Percentiles rank a stretch among this genome's conserved stretches.
These are phyloP conservation scores for Iodosphaeria phyllophila DNA, from an alignment of 2,329 filamentous ascomycete species.

Conservation along the genomic window DNA sequence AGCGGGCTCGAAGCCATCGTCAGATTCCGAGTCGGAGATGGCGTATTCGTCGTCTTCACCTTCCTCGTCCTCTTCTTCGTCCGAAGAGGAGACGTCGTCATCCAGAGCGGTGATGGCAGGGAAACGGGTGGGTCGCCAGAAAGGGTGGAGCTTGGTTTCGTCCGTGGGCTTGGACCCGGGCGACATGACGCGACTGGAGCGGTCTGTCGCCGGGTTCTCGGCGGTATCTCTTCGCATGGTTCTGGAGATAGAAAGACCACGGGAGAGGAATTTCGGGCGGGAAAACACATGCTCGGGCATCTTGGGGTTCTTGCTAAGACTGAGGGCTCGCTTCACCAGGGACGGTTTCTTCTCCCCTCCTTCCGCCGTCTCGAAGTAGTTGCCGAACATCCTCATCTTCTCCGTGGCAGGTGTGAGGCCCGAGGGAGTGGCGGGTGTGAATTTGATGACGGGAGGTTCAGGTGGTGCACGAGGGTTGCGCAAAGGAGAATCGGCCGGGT, in stretches of 20 bases:
- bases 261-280: constrained; percentile 28
- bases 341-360: constrained; percentile 25
- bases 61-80: constrained; percentile 13
- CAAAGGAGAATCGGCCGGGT: constrained; percentile 41
- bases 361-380: constrained; percentile 28
- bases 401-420: constrained; percentile 36
- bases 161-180: too few species aligned
- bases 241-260: constrained; percentile 34
- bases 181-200: too few species aligned
- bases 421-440: constrained; percentile 44
- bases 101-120: too few species aligned
- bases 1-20: constrained; percentile 20
- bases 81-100: constrained; percentile 24
- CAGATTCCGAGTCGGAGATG: constrained; percentile 14
- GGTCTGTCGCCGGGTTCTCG: constrained; percentile 8
- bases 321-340: constrained; percentile 33
- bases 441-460: constrained; percentile 31
- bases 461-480: constrained; percentile 43
- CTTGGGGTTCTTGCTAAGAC: constrained; percentile 27
- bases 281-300: constrained; percentile 34
- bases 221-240: constrained; percentile 14
- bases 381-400: constrained; percentile 30
- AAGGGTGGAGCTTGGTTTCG: constrained; percentile 36
- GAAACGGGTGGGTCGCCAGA: constrained; percentile 47
- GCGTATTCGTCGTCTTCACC: constrained; percentile 12